Conservation (phyloP, 2,329 filamentous ascomycete genomes). For the Ambrosiella cleistominuta region DNA sequence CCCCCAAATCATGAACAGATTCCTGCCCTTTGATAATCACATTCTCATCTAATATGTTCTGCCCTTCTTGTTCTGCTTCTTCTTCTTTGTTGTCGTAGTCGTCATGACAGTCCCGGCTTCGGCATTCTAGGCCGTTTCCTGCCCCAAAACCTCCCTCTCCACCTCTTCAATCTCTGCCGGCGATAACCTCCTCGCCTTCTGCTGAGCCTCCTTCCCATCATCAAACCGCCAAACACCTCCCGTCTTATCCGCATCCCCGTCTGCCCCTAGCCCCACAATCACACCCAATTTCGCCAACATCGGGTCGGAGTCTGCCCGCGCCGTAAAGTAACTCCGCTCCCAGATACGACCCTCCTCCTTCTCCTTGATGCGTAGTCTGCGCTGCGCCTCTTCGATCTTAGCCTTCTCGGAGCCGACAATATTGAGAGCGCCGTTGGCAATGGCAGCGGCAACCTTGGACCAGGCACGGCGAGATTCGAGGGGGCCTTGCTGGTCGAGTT, state of each 20-base stretch:
- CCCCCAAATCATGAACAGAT: too few species aligned
- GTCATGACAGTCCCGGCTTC: neutral
- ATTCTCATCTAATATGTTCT: too few species aligned
- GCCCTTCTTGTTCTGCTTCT: too few species aligned
- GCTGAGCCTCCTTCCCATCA: constrained; percentile 25
- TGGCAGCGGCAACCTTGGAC: constrained; percentile 61
- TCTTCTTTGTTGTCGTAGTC: too few species aligned
- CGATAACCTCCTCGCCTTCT: constrained; percentile 19
- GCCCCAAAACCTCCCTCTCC: constrained; percentile 27
- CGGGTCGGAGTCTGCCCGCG: constrained; percentile 27
- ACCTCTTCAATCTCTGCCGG: constrained; percentile 25
- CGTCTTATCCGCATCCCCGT: constrained; percentile 42
- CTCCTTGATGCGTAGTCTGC: constrained; percentile 55
- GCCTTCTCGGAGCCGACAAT: constrained; percentile 60
- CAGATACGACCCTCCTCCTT: constrained; percentile 57
- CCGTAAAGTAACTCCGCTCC: constrained; percentile 69
- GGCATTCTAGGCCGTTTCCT: neutral
- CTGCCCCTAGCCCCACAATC: constrained; percentile 28
- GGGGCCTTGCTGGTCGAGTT: constrained; percentile 63
- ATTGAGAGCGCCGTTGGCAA: constrained; percentile 71
- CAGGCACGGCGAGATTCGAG: constrained; percentile 80
- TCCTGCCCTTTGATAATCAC: too few species aligned
- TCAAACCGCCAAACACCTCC: constrained; percentile 44
- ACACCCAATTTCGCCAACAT: constrained; percentile 29
- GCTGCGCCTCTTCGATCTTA: constrained; percentile 79